Conservation (phyloP, 768 basidiomycete genomes). For the Boletus subparvulus region DNA sequence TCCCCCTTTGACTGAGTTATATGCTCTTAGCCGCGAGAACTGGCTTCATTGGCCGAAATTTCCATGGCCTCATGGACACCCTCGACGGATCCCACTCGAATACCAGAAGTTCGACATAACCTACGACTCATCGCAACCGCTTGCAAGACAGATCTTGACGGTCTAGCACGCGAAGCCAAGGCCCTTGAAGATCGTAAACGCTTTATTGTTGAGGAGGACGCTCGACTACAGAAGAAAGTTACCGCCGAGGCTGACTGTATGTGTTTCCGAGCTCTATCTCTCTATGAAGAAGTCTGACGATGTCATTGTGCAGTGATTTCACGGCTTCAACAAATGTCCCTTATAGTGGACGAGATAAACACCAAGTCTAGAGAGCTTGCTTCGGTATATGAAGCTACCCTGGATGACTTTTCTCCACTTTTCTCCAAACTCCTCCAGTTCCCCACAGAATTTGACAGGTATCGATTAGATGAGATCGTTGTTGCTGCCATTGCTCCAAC, state of each 20-base stretch:
- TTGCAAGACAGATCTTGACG: constrained; percentile 82
- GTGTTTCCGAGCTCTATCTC: constrained; percentile 23
- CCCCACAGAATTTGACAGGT: constrained; percentile 69
- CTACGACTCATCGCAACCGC: constrained; percentile 81
- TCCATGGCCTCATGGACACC: constrained; percentile 81
- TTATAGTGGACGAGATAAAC: constrained; percentile 72
- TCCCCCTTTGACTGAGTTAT: constrained; percentile 4
- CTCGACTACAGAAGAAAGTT: constrained; percentile 64
- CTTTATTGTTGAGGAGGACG: constrained; percentile 69
- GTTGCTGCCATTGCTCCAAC: constrained; percentile 88
- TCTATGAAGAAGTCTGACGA: constrained; percentile 6
- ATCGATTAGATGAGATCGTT: constrained; percentile 86
- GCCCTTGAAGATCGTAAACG: constrained; percentile 77
- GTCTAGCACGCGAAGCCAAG: constrained; percentile 87
- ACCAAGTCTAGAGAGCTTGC: constrained; percentile 62
- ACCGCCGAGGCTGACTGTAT: constrained; percentile 75
- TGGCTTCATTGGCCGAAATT: constrained; percentile 79
- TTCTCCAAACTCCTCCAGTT: constrained; percentile 78
- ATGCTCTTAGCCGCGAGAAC: constrained; percentile 69
- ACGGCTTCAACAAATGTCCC: constrained; percentile 72
- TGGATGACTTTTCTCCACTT: constrained; percentile 70
- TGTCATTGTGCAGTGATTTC: constrained; percentile 57
- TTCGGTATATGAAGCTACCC: constrained; percentile 64
- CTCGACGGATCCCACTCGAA: constrained; percentile 79
- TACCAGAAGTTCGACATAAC: constrained; percentile 98